Percentiles rank a stretch among this genome's conserved stretches.
Evolutionary conservation across 1,284 basidiomycete genomes (phyloP).

Genomic region (Ganoderma lingzhi): DNA sequence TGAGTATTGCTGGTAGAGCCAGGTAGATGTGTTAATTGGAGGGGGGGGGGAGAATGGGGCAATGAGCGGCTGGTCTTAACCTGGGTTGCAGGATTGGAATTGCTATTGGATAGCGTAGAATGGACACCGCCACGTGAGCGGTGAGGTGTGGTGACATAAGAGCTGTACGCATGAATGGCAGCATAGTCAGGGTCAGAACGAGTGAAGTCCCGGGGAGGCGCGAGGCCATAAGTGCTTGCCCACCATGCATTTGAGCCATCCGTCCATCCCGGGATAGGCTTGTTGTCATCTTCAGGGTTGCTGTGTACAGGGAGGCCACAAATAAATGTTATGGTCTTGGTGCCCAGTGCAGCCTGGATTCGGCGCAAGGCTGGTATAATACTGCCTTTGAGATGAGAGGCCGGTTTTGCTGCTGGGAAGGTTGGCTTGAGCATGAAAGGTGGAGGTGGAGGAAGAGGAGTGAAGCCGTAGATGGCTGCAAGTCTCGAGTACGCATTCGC

Average conservation of each 20-base stretch:
- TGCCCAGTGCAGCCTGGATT: conserved; percentile 57
- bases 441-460: conserved; percentile 59
- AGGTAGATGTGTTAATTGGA: conserved; percentile 33
- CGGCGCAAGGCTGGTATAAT: conserved; percentile 72
- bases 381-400: conserved; percentile 52
- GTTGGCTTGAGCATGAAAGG: conserved; percentile 45
- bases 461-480: conserved; percentile 61
- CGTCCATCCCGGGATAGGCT: conserved; percentile 52
- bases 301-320: conserved; percentile 33
- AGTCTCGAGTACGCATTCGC: conserved; percentile 55
- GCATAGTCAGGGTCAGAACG: conserved; percentile 36
- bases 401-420: conserved; percentile 38
- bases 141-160: conserved; percentile 58
- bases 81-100: conserved; percentile 36
- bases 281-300: conserved; percentile 30
- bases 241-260: conserved; percentile 74
- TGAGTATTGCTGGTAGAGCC: conserved; percentile 62
- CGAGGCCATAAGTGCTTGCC: conserved; percentile 59
- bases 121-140: conserved; percentile 53
- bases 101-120: conserved; percentile 50
- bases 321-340: conserved; percentile 43
- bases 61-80: conserved; percentile 28
- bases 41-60: conserved; percentile 10
- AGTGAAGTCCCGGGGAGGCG: conserved; percentile 42
- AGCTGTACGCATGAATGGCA: conserved; percentile 46